phyloP scores from a whole-genome alignment of 129 eudicot genomes.

The Lonicera japonica region DNA sequence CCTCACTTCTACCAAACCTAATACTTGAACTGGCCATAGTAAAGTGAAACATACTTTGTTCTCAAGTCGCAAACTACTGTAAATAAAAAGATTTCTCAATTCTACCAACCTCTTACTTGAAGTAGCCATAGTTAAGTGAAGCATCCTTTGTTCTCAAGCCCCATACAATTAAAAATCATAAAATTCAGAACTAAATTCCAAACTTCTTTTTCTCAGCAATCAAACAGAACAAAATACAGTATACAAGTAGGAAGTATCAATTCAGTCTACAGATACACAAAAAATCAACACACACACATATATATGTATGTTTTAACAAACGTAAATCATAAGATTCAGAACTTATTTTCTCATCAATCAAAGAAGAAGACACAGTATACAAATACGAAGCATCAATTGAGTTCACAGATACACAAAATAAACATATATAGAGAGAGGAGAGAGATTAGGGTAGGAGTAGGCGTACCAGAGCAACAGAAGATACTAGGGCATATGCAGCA shows the following conservation, averaged over 20 bases:
- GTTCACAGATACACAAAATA: not conserved
- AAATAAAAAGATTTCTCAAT: not conserved
- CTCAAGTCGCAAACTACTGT: too few species aligned
- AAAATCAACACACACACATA: not conserved
- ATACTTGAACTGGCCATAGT: not conserved
- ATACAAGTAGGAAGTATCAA: not conserved
- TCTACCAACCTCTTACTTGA: too few species aligned
- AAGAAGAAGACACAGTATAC: constrained; percentile 2
- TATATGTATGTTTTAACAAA: too few species aligned
- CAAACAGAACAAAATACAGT: constrained; percentile 10
- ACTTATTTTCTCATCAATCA: not conserved
- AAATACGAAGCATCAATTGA: not conserved
- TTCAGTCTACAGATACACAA: not conserved
- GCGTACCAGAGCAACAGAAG: constrained; percentile 61
- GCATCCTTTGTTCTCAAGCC: too few species aligned
- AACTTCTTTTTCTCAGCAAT: not conserved
- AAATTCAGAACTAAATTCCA: not conserved
- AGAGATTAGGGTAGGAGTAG: not conserved
- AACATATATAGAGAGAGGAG: too few species aligned
- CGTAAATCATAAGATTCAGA: not conserved
- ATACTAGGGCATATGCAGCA: constrained; percentile 54
- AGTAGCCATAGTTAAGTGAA: too few species aligned
- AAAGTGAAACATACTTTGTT: not conserved
- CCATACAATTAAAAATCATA: too few species aligned
- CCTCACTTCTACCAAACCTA: not conserved